A percentile compares a stretch with the other conserved stretches of the same genome.
These are phyloP conservation scores for Venturia pyrina DNA, from an alignment of 2,329 filamentous ascomycete species.

Conservation along the genomic window DNA sequence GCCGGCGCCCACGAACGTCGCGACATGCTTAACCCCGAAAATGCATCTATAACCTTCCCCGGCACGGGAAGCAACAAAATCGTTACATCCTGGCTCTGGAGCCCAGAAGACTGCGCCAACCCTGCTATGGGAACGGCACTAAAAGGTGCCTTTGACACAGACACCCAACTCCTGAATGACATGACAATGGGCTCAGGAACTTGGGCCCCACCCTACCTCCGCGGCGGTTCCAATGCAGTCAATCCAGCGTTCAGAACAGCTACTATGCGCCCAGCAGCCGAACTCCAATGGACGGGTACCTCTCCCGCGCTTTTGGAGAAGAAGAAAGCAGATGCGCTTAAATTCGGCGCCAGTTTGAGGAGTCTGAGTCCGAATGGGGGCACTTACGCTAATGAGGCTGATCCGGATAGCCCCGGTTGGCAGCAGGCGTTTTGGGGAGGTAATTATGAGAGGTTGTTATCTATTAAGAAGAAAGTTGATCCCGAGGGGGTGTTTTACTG, in stretches of 20 bases:
- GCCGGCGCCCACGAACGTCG: background rate
- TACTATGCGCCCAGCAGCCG: conserved; percentile 15
- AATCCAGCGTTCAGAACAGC: conserved; percentile 16
- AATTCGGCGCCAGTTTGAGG: conserved; percentile 7
- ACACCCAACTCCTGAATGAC: conserved; percentile 10
- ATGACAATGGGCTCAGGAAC: conserved; percentile 9
- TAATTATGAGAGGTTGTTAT: conserved; percentile 13
- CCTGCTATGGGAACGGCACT: background rate
- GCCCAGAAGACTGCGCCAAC: conserved; percentile 1
- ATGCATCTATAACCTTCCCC: background rate
- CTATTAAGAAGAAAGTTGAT: conserved; percentile 13
- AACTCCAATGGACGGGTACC: conserved; percentile 17
- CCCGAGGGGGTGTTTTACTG: conserved; percentile 12
- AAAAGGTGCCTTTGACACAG: conserved; percentile 5
- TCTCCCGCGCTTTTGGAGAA: background rate
- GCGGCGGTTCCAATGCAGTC: conserved; percentile 15
- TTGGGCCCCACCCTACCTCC: conserved; percentile 5
- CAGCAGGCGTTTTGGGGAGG: conserved; percentile 13
- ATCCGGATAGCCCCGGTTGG: conserved; percentile 8
- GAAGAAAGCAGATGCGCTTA: conserved; percentile 3
- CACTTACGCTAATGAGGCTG: conserved; percentile 10
- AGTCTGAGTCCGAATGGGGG: background rate
- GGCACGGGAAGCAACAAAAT: conserved; percentile 10
- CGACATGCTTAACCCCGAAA: background rate
- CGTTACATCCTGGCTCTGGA: conserved; percentile 12